Evolutionary conservation across 177 flowering plant species (phyloP), one percentile per base, ranked within the genome.

Genomic region (Telopea speciosissima): DNA sequence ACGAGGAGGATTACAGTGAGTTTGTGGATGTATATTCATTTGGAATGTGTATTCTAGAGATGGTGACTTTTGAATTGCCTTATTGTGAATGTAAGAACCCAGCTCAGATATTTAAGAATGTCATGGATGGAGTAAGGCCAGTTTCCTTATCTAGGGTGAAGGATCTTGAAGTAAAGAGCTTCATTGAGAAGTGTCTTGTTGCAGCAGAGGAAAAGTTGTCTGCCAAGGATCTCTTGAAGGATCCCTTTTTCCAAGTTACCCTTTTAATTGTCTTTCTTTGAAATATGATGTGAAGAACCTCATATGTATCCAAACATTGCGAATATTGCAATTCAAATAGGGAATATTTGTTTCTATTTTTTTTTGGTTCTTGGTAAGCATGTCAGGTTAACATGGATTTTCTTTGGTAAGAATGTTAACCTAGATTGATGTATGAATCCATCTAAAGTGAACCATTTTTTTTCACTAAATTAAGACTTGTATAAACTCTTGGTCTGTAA

Each of bases 21-120:
- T 78, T 83, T 69, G 82, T 79, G 9, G 84, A 83, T 67, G 76
- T 83, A 70, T 83, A 83, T 65, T 79, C 84, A 8, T 81, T 83
- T 56, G 86, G 86, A 17, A 81, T 83, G 84, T 83, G 86, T 81
- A 76, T 83, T 76, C 77, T 83, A 68, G 84, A 83, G 70, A 78
- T 83, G 84, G 76, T 83, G 2, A 83, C 83, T 36, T 65, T 76
- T 70, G 84, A 81, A 54, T 83, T 79, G 62, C 84, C 86, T 59
- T 83, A 83, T 66, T 71, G 73, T 52, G 86, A 83, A 69, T 83
- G 86, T 66, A 74, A 49, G 26, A 83, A 83, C 68, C 75, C 83
- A 2, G 86, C 86, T 68, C 86, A 83, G 59, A 83, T 83, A 54
- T 83, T 62, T 60, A 79, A 76, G 79, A 83, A 79, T 62, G 86